A percentile compares a stretch with the other conserved stretches of the same genome.
phyloP scores from a whole-genome alignment of 2,329 filamentous ascomycete species.

The Penicillium sp. region DNA sequence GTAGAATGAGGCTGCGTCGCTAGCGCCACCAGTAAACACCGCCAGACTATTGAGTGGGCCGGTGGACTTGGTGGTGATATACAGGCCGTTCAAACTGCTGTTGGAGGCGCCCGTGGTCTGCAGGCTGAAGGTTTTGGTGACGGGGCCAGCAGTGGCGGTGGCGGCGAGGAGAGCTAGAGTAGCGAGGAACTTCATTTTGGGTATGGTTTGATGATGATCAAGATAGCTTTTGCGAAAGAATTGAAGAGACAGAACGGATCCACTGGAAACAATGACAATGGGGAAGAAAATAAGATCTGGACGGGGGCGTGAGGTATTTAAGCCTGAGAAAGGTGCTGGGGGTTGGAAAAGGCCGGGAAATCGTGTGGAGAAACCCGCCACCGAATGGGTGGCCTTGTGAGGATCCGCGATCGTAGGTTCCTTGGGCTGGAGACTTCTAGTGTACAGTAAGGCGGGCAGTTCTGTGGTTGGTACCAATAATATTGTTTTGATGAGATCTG shows the following conservation, averaged over 20 bases:
- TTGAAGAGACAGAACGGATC: neutral
- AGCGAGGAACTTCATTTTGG: constrained; percentile 31
- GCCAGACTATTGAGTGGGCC: constrained; percentile 19
- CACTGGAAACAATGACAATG: neutral
- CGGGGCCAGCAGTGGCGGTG: constrained; percentile 26
- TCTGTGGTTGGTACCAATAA: neutral
- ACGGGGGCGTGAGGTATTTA: neutral
- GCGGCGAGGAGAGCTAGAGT: constrained; percentile 31
- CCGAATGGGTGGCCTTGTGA: neutral
- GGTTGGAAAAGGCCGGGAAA: neutral
- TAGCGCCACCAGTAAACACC: constrained; percentile 8
- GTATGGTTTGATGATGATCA: neutral
- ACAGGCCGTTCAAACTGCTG: constrained; percentile 18
- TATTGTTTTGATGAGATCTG: neutral
- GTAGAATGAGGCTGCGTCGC: constrained; percentile 12
- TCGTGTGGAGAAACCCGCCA: constrained; percentile 1
- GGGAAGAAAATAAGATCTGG: neutral
- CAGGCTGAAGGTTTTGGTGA: constrained; percentile 16
- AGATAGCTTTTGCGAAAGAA: neutral
- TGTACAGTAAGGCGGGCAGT: neutral
- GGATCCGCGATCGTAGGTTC: constrained; percentile 2
- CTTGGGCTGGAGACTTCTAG: neutral
- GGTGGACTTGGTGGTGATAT: constrained; percentile 7
- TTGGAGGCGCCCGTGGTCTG: constrained; percentile 19
- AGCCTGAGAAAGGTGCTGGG: neutral